Base-by-base conservation (phyloP, 768 basidiomycete species). In the Russula dissimulans region DNA sequence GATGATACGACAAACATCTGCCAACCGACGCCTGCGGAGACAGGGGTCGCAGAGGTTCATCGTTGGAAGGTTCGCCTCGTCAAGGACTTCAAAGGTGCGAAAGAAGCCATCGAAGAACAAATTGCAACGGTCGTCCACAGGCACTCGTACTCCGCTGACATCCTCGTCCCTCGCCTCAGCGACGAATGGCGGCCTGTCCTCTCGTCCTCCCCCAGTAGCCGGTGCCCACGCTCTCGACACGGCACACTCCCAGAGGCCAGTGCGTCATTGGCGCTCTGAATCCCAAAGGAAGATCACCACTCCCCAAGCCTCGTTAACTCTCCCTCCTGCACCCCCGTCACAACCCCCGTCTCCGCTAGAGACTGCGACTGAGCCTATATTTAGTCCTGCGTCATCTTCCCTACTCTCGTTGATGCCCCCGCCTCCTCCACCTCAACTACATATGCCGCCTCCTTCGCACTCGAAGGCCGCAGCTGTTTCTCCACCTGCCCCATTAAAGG, bases 401-500 rank as follows among this genome's bases (percentile, higher is more conserved):
- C 6, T 15, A 7, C 34, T 12, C 15, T 22, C 17, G 17, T 53
- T 61, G 14, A 54, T 49, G 6, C 50, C 55, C 0, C 51, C 56
- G 1, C 45, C 60, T 7, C 48, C 60, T 9, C 60, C 55, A 8
- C 56, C 61, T 15, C 26, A 54, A 50, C 31, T 63, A 17, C 44
- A 15, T 3, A 38, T 22, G 4, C 43, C 59, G 36, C 44, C 53
- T 8, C 43, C 44, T 29, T 32, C 38, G 17, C 9, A 5, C 8
- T 36, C 44, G 4, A 36, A 29, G 3, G 10, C 5, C 15, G 36
- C 38, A 5, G n/a, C 29, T n/a, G 26, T 10, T 18, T 48, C 46
- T 17, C 44, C 48, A 17, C 12, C n/a, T 43, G 31, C 44, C 4
- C 18, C 39, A 9, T 10, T 29, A 18, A 17, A 48, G 41, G 11